Evolutionary conservation across 2,329 filamentous ascomycete genomes (phyloP).

Genomic region (Alternaria ventricosa): DNA sequence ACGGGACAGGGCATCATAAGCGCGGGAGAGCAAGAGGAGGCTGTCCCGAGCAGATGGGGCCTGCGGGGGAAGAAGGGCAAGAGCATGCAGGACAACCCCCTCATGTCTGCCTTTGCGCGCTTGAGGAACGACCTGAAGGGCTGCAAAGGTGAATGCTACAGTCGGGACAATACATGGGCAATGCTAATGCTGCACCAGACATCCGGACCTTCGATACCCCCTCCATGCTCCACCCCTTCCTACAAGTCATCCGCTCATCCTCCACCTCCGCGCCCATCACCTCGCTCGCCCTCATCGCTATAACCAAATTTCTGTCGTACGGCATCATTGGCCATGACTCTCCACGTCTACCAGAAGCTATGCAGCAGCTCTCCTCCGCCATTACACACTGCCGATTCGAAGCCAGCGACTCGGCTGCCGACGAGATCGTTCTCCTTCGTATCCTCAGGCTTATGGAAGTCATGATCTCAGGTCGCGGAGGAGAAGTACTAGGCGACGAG

Average conservation of each 20-base stretch:
- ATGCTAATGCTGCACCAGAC: slow-evolving; percentile 60
- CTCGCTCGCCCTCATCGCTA: slow-evolving; percentile 87
- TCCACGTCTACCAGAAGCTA: slow-evolving; percentile 85
- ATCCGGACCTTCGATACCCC: slow-evolving; percentile 89
- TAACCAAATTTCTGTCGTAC: slow-evolving; percentile 96
- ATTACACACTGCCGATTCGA: slow-evolving; percentile 98
- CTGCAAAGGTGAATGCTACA: slow-evolving; percentile 69
- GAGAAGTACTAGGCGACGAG: slow-evolving; percentile 93
- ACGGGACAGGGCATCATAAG: slow-evolving; percentile 45
- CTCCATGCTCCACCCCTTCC: slow-evolving; percentile 86
- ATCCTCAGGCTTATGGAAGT: slow-evolving; percentile 98
- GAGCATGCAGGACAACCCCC: slow-evolving; percentile 95
- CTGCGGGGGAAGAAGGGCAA: slow-evolving; percentile 93
- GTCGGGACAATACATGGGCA: neutral
- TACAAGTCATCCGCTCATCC: slow-evolving; percentile 95
- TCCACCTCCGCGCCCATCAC: slow-evolving; percentile 97
- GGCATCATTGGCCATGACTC: slow-evolving; percentile 85
- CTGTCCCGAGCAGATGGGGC: slow-evolving; percentile 85
- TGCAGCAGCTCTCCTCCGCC: slow-evolving; percentile 92
- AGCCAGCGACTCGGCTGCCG: slow-evolving; percentile 90
- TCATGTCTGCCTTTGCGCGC: slow-evolving; percentile 93
- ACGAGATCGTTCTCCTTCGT: slow-evolving; percentile 92
- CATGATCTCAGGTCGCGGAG: slow-evolving; percentile 93
- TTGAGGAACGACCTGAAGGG: slow-evolving; percentile 85
- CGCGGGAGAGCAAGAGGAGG: slow-evolving; percentile 57